A percentile compares a stretch with the other conserved stretches of the same genome.
phyloP scores from a whole-genome alignment of 495 filamentous ascomycete genomes.

The Penicillium robsamsonii region DNA sequence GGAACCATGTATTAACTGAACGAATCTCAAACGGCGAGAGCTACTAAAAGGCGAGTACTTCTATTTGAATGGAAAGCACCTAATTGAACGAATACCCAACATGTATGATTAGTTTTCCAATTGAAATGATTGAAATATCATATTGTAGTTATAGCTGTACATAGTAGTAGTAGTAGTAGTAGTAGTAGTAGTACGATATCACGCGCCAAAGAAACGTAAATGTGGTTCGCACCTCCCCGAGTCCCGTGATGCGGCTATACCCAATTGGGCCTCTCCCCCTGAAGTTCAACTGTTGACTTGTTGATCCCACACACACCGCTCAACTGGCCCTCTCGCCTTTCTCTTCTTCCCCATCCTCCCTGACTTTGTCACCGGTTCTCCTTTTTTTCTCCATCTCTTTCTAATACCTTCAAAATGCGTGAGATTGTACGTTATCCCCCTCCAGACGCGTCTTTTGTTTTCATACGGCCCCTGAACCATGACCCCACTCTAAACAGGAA shows the following conservation, averaged over 20 bases:
- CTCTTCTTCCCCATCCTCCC: slow-evolving; percentile 29
- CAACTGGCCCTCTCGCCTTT: slow-evolving; percentile 23
- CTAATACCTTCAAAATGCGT: slow-evolving; percentile 70
- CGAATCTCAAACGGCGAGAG: background rate
- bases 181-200: background rate
- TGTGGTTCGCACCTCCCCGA: slow-evolving; percentile 35
- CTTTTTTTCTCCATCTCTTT: slow-evolving; percentile 15
- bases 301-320: slow-evolving; percentile 43
- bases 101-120: slow-evolving; percentile 2
- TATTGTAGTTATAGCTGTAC: background rate
- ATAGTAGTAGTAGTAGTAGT: background rate
- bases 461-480: slow-evolving; percentile 37
- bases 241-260: slow-evolving; percentile 33
- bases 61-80: background rate
- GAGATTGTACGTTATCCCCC: slow-evolving; percentile 74
- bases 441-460: slow-evolving; percentile 39
- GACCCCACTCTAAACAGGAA: slow-evolving; percentile 40
- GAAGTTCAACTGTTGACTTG: slow-evolving; percentile 33
- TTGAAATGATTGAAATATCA: background rate
- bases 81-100: slow-evolving; percentile 4
- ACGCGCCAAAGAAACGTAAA: slow-evolving; percentile 11
- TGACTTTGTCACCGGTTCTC: slow-evolving; percentile 13
- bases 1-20: background rate
- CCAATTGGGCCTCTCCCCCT: slow-evolving; percentile 26
- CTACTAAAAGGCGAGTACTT: background rate